Evolutionary conservation across 371 early-diverging fungal genomes (phyloP).

Genomic region (Lichtheimia corymbifera): DNA sequence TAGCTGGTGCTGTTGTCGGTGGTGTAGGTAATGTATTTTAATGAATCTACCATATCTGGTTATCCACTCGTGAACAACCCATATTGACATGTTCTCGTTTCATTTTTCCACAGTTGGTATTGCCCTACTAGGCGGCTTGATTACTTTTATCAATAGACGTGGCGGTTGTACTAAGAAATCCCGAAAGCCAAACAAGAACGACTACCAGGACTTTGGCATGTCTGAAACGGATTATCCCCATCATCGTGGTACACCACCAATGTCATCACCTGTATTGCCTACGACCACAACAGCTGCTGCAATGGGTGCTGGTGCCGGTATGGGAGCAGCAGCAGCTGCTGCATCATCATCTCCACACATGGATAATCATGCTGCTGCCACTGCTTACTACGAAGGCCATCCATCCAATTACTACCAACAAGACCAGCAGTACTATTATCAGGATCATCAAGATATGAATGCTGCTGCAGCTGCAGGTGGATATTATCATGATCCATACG

Average conservation of each 20-base stretch:
- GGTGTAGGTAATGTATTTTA: conserved; percentile 36
- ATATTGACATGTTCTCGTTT: conserved; percentile 3
- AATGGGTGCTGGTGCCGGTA: conserved; percentile 9
- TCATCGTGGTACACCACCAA: conserved; percentile 20
- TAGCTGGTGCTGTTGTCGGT: conserved; percentile 44
- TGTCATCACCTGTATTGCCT: conserved; percentile 19
- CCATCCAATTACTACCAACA: conserved; percentile 14
- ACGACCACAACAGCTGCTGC: conserved; percentile 7
- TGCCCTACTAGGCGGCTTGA: conserved; percentile 36
- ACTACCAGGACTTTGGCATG: conserved; percentile 49
- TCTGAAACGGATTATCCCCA: conserved; percentile 43
- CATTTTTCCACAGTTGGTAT: conserved; percentile 29
- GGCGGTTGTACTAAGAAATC: conserved; percentile 35
- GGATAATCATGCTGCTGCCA: conserved; percentile 10
- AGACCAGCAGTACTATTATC: conserved; percentile 17
- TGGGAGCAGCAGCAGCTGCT: conserved; percentile 9
- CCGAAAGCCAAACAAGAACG: conserved; percentile 22
- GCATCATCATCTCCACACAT: conserved; percentile 14
- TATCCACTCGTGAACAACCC: no score
- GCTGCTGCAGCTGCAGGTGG: conserved; percentile 5
- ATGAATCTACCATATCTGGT: neutral
- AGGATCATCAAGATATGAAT: conserved; percentile 14
- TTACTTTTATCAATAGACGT: conserved; percentile 37
- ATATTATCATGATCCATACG: conserved; percentile 9
- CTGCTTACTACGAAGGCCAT: conserved; percentile 19